Conservation (phyloP, 768 basidiomycete genomes). For the Porpolomopsis calyptriformis region DNA sequence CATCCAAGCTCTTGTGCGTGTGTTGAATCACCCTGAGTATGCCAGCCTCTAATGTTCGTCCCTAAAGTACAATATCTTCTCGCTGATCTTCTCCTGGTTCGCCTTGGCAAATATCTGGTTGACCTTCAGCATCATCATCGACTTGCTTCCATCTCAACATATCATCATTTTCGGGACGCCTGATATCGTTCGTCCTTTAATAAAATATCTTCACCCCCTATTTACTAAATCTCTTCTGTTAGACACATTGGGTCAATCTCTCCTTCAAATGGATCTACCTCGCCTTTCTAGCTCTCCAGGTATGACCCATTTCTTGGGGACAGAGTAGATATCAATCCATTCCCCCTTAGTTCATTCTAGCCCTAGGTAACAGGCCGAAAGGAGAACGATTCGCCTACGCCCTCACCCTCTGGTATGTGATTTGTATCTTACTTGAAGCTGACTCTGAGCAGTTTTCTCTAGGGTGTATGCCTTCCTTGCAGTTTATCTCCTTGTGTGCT, state of each 20-base stretch:
- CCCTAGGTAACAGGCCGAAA: slow-evolving; percentile 68
- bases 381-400: slow-evolving; percentile 54
- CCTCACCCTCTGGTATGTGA: slow-evolving; percentile 53
- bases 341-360: slow-evolving; percentile 48
- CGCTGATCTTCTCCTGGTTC: slow-evolving; percentile 87
- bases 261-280: slow-evolving; percentile 82
- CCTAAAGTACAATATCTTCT: slow-evolving; percentile 71
- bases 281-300: slow-evolving; percentile 67
- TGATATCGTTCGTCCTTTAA: slow-evolving; percentile 41
- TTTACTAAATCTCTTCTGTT: slow-evolving; percentile 1
- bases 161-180: slow-evolving; percentile 64
- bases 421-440: neutral
- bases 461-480: slow-evolving; percentile 82
- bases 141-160: slow-evolving; percentile 51
- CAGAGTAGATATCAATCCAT: neutral
- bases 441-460: neutral
- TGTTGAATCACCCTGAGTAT: neutral
- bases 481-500: slow-evolving; percentile 78
- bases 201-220: neutral
- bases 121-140: slow-evolving; percentile 93
- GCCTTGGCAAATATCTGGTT: slow-evolving; percentile 87
- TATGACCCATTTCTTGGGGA: slow-evolving; percentile 5
- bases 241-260: slow-evolving; percentile 87
- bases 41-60: neutral
- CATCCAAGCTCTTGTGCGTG: slow-evolving; percentile 74